phyloP scores from a whole-genome alignment of 1,139 yeast genomes.

The Hanseniaspora uvarum region DNA sequence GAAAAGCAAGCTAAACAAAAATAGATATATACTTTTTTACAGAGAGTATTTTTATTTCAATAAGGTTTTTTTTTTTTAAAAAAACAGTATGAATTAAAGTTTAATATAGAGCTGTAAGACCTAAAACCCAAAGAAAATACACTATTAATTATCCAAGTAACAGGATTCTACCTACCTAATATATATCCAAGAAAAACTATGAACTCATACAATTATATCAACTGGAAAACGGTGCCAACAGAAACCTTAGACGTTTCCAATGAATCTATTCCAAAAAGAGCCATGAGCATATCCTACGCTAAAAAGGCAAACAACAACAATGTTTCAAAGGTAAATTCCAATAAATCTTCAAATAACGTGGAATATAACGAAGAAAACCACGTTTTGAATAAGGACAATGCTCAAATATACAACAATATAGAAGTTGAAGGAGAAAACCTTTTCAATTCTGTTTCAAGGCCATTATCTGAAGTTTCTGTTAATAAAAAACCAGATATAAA shows the following conservation, averaged over 20 bases:
- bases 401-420: not conserved
- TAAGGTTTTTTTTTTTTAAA: no score
- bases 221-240: not conserved
- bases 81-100: no score
- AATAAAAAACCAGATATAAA: not conserved
- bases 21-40: no score
- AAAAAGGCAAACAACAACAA: not conserved
- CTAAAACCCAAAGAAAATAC: no score
- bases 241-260: not conserved
- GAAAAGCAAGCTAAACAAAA: no score
- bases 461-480: not conserved
- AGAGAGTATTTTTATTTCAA: no score
- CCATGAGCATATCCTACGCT: conserved; percentile 4
- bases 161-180: no score
- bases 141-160: no score
- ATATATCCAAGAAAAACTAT: not conserved
- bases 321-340: not conserved
- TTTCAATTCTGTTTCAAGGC: not conserved
- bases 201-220: not conserved
- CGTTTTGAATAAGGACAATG: not conserved
- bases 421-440: conserved; percentile 10
- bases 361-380: not conserved
- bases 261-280: conserved; percentile 8
- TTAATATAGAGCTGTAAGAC: no score
- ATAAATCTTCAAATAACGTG: not conserved